Conservation (phyloP, 257 asterid genomes). For the Solanum chiquidenum region DNA sequence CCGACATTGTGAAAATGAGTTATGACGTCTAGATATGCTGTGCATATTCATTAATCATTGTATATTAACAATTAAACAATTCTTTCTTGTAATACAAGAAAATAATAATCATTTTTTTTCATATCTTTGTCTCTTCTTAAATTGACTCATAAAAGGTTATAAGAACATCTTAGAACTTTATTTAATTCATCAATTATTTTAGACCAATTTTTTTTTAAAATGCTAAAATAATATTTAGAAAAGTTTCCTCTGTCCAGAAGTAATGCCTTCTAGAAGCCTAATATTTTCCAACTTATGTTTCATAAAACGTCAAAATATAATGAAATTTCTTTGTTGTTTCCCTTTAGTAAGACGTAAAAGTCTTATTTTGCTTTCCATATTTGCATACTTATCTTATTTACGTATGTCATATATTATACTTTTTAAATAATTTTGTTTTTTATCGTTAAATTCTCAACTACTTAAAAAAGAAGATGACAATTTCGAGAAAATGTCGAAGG, state of each 20-base stretch:
- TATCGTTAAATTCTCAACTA: neutral
- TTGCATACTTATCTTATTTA: neutral
- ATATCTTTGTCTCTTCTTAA: neutral
- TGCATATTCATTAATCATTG: neutral
- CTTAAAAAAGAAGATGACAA: no score
- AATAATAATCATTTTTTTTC: neutral
- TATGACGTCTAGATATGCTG: neutral
- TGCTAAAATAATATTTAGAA: neutral
- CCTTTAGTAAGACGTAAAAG: neutral
- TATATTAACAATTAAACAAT: neutral
- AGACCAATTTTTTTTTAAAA: fast-evolving
- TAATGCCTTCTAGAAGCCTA: neutral
- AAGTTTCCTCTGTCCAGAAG: neutral
- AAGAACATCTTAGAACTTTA: neutral
- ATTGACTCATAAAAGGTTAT: neutral
- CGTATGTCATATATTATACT: neutral
- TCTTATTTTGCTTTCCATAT: neutral
- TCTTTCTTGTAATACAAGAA: neutral
- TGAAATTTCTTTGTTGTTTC: neutral
- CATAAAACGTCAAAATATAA: neutral
- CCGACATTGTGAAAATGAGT: neutral
- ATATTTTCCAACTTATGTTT: neutral
- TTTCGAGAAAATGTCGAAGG: neutral
- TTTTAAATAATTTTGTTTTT: neutral
- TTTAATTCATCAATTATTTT: neutral